Percentiles rank a stretch among this genome's conserved stretches.
Evolutionary conservation across 73 alveolate species (phyloP).

Genomic region (Symbiodinium natans): DNA sequence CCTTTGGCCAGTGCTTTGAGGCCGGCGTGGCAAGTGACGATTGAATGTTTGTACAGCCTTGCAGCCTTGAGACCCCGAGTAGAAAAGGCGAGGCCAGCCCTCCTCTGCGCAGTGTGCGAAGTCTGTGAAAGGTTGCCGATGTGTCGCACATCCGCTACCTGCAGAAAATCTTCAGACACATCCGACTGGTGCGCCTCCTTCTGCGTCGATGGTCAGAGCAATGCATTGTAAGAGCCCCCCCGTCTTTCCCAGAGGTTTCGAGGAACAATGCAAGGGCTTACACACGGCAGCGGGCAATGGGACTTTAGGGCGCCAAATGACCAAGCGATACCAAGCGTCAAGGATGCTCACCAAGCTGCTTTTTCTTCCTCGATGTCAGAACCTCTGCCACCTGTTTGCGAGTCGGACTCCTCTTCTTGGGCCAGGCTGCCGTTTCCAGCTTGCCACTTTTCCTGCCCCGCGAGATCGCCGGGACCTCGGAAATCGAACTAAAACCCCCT

Average conservation of each 20-base stretch:
- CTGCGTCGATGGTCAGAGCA: background rate
- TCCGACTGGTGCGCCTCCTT: slow-evolving; percentile 26
- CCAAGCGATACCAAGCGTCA: no score
- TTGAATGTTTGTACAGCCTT: background rate
- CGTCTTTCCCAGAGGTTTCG: background rate
- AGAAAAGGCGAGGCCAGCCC: background rate
- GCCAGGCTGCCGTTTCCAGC: slow-evolving; percentile 55
- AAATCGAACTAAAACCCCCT: no score
- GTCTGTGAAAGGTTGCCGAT: slow-evolving; percentile 61
- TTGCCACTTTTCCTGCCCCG: slow-evolving; percentile 87
- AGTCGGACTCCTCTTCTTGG: no score
- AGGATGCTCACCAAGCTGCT: no score
- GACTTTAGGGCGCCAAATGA: no score
- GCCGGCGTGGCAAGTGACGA: background rate
- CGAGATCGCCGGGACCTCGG: slow-evolving; percentile 38
- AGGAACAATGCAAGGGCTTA: no score
- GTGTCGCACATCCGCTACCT: slow-evolving; percentile 83
- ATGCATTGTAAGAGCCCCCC: background rate
- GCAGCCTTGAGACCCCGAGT: background rate
- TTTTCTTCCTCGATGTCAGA: no score
- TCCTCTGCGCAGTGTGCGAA: no score
- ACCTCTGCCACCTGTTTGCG: no score
- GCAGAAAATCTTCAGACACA: slow-evolving; percentile 82
- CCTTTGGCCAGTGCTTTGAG: slow-evolving; percentile 91
- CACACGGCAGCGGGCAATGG: no score